These are phyloP conservation scores for Dioszegia aurantiaca DNA, from an alignment of 768 basidiomycete genomes.

Conservation along the genomic window DNA sequence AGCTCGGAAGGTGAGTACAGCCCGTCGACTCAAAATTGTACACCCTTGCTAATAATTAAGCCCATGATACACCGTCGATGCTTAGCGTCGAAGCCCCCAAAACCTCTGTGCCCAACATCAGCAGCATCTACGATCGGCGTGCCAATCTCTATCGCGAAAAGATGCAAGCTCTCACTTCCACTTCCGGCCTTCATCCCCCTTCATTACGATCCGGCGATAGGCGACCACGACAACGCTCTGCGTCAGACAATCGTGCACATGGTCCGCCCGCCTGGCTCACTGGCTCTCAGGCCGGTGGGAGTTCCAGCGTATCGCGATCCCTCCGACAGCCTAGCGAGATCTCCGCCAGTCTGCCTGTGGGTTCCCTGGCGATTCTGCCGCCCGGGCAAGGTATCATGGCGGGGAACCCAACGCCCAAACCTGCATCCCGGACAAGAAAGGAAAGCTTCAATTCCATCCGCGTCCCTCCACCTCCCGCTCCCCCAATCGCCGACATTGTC, in stretches of 20 bases:
- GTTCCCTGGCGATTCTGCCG: conserved; percentile 1
- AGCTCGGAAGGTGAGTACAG: conserved; percentile 9
- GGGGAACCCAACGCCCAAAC: conserved; percentile 1
- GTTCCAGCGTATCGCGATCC: neutral
- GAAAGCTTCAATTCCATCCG: conserved; percentile 13
- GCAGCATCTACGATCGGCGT: conserved; percentile 49
- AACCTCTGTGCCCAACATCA: conserved; percentile 46
- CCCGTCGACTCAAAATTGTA: neutral
- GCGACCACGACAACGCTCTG: conserved; percentile 2
- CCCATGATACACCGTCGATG: neutral
- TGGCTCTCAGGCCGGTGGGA: neutral
- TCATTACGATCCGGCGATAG: conserved; percentile 4
- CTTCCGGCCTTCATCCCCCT: conserved; percentile 27
- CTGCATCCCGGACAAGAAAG: conserved; percentile 1
- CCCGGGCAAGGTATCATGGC: conserved; percentile 10
- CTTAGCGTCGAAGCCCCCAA: conserved; percentile 24
- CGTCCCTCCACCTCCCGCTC: conserved; percentile 14
- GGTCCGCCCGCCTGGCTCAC: conserved; percentile 13
- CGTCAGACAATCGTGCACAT: neutral
- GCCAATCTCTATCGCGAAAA: conserved; percentile 49
- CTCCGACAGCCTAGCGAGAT: neutral
- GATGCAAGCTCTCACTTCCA: conserved; percentile 35
- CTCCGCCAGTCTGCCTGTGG: conserved; percentile 6
- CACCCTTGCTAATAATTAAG: neutral
- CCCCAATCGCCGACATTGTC: conserved; percentile 34